phyloP scores from a whole-genome alignment of 768 basidiomycete species.

The Boletus rex-veris region DNA sequence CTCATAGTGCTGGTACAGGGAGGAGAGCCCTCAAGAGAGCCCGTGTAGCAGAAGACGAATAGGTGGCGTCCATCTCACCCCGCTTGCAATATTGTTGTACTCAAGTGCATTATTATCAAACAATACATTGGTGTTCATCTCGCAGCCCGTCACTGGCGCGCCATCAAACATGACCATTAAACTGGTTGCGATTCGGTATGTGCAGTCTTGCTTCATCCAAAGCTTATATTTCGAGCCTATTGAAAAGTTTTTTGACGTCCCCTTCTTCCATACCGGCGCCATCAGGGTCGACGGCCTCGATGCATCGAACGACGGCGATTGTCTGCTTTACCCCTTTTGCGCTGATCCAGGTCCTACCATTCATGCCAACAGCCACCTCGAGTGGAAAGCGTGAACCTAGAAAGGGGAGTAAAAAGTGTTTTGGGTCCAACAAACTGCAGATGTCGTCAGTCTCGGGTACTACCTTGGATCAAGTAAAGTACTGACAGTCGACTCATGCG shows the following conservation, averaged over 20 bases:
- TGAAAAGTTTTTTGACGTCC: conserved; percentile 51
- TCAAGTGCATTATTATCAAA: conserved; percentile 6
- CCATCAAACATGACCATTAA: background rate
- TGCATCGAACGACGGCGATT: conserved; percentile 72
- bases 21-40: conserved; percentile 68
- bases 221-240: conserved; percentile 39
- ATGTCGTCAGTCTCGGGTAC: conserved; percentile 2
- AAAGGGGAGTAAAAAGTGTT: conserved; percentile 76
- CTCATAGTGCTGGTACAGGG: conserved; percentile 43
- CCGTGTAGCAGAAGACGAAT: conserved; percentile 66
- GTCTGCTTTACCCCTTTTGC: conserved; percentile 69
- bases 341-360: conserved; percentile 89
- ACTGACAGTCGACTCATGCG: conserved; percentile 83
- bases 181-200: too few species aligned
- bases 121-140: background rate
- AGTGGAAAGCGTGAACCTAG: conserved; percentile 81
- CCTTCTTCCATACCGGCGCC: conserved; percentile 58
- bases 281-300: conserved; percentile 79
- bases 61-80: conserved; percentile 14
- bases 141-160: too few species aligned
- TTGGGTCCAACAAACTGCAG: conserved; percentile 70
- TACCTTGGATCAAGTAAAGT: conserved; percentile 1
- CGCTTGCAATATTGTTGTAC: background rate
- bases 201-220: too few species aligned
- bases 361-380: conserved; percentile 86